Conservation (phyloP, 2,329 filamentous ascomycete species). For the Trichophyton schoenleinii region DNA sequence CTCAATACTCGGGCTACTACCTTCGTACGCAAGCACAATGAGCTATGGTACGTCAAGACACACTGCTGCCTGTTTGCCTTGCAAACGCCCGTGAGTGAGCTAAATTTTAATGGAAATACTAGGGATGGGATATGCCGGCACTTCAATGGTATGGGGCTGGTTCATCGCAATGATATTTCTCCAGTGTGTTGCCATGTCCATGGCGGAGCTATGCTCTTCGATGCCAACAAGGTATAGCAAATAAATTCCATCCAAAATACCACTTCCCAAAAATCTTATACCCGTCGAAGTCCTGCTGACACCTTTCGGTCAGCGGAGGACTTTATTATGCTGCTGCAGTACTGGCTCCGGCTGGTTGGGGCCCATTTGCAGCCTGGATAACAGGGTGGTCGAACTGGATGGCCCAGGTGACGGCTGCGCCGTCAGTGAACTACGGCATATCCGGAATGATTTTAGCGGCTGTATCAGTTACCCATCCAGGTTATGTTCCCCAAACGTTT, state of each 20-base stretch:
- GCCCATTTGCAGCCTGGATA: slow-evolving; percentile 55
- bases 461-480: slow-evolving; percentile 53
- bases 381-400: slow-evolving; percentile 62
- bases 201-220: slow-evolving; percentile 59
- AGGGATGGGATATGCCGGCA: slow-evolving; percentile 44
- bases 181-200: slow-evolving; percentile 54
- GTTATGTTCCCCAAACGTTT: slow-evolving; percentile 52
- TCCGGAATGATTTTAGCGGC: slow-evolving; percentile 60
- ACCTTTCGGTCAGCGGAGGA: slow-evolving; percentile 39
- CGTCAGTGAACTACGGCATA: slow-evolving; percentile 54
- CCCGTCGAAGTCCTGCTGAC: not conserved
- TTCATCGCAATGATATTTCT: slow-evolving; percentile 60
- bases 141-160: slow-evolving; percentile 64
- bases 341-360: slow-evolving; percentile 52
- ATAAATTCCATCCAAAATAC: not conserved
- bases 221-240: slow-evolving; percentile 51
- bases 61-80: slow-evolving; percentile 23
- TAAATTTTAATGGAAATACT: slow-evolving; percentile 4
- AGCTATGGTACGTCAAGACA: slow-evolving; percentile 48
- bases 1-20: slow-evolving; percentile 57
- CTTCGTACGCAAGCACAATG: slow-evolving; percentile 58
- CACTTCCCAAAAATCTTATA: not conserved
- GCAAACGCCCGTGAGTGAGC: slow-evolving; percentile 28
- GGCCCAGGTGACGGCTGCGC: slow-evolving; percentile 52
- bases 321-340: slow-evolving; percentile 64